phyloP scores from a whole-genome alignment of 768 basidiomycete species.

The Chalciporus pseudorubinellus region DNA sequence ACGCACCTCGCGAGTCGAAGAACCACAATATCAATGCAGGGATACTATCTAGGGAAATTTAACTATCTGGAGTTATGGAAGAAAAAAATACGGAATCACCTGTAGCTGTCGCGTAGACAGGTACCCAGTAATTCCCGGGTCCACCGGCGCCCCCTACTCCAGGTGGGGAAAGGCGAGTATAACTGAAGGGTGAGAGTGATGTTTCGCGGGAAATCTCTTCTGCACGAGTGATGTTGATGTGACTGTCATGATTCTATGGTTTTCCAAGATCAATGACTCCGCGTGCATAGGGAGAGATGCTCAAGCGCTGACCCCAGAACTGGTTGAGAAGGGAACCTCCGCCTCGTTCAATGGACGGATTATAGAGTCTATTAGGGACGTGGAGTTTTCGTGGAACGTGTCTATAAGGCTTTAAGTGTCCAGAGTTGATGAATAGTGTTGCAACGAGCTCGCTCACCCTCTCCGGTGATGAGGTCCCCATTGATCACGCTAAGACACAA shows the following conservation, averaged over 20 bases:
- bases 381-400: slow-evolving; percentile 66
- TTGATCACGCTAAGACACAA: slow-evolving; percentile 53
- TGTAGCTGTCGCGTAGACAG: slow-evolving; percentile 44
- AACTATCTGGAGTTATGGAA: not conserved
- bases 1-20: slow-evolving; percentile 68
- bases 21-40: slow-evolving; percentile 67
- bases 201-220: slow-evolving; percentile 67
- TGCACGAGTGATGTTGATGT: slow-evolving; percentile 66
- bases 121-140: slow-evolving; percentile 77
- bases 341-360: slow-evolving; percentile 57
- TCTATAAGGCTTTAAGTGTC: slow-evolving; percentile 35
- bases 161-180: slow-evolving; percentile 57
- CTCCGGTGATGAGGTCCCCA: slow-evolving; percentile 73
- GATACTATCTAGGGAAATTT: slow-evolving; percentile 27
- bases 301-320: slow-evolving; percentile 55
- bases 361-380: slow-evolving; percentile 61
- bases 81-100: slow-evolving; percentile 25
- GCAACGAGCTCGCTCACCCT: slow-evolving; percentile 38
- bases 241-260: slow-evolving; percentile 70
- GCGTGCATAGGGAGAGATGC: not conserved
- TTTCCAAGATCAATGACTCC: not conserved
- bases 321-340: slow-evolving; percentile 62
- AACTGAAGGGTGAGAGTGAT: slow-evolving; percentile 51
- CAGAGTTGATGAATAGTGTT: not conserved
- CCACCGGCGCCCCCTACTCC: slow-evolving; percentile 65